Conservation (phyloP, 139 green algal species). For the Auxenochlorella pyrenoidosa region DNA sequence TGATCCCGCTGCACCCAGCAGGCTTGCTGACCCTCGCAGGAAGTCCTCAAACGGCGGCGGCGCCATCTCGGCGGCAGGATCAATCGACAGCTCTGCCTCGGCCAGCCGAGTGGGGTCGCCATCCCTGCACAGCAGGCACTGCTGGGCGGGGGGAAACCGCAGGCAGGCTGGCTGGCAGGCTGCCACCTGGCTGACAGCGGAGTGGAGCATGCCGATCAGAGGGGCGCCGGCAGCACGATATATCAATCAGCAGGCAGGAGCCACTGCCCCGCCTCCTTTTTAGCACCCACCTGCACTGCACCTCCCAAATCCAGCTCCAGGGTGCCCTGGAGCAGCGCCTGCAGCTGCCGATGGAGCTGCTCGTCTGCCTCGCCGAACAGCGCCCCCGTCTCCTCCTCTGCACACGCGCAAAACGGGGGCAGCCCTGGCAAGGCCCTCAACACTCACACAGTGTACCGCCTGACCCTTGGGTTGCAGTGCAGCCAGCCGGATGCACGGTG, state of each 20-base stretch:
- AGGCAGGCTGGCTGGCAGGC: not conserved
- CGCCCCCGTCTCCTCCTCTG: not conserved
- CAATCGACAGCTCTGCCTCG: conserved; percentile 6
- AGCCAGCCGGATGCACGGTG: too few species aligned
- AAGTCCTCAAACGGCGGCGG: conserved; percentile 14
- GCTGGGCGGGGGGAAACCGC: not conserved
- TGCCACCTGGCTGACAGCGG: too few species aligned
- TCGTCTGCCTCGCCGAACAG: not conserved
- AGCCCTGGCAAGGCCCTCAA: too few species aligned
- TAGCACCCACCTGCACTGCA: not conserved
- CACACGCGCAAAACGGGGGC: not conserved
- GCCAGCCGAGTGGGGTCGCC: conserved; percentile 3
- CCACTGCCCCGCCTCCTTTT: too few species aligned
- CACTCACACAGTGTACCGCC: too few species aligned
- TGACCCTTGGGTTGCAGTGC: too few species aligned
- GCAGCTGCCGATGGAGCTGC: not conserved
- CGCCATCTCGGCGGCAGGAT: conserved; percentile 5
- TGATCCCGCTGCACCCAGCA: too few species aligned
- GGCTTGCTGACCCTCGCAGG: not conserved
- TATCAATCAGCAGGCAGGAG: too few species aligned
- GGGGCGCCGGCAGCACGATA: too few species aligned
- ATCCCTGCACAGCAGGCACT: not conserved
- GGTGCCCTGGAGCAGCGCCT: not conserved
- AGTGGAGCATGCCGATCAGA: too few species aligned
- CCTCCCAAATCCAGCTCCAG: not conserved